phyloP scores from a whole-genome alignment of 495 filamentous ascomycete species.

The Neurospora sp. region DNA sequence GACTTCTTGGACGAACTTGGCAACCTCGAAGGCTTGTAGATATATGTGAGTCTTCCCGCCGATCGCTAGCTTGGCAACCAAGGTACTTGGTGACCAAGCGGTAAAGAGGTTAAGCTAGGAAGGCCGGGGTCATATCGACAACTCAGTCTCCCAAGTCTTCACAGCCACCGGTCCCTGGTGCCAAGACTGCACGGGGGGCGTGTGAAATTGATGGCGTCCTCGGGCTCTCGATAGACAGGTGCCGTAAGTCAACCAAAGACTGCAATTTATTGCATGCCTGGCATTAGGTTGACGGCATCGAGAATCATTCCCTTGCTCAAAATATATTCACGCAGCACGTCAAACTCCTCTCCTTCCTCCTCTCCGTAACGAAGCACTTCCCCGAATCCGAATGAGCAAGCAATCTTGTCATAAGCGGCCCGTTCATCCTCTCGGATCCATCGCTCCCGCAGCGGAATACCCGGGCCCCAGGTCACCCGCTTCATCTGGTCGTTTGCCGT shows the following conservation, averaged over 20 bases:
- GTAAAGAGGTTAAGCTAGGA: constrained; percentile 16
- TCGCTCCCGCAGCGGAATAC: constrained; percentile 69
- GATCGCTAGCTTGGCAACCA: constrained; percentile 11
- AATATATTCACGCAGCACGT: constrained; percentile 69
- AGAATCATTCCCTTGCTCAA: constrained; percentile 76
- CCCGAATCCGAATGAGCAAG: constrained; percentile 80
- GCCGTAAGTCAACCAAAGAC: not conserved
- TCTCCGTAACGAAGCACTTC: constrained; percentile 71
- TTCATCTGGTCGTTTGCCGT: constrained; percentile 93
- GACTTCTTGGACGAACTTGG: constrained; percentile 11
- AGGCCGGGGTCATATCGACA: constrained; percentile 6
- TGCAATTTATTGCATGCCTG: constrained; percentile 62
- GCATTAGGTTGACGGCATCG: constrained; percentile 79
- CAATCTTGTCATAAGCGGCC: constrained; percentile 77
- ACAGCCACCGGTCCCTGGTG: constrained; percentile 3
- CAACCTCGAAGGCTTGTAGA: constrained; percentile 14
- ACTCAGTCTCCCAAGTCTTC: constrained; percentile 10
- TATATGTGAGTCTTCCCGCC: constrained; percentile 14
- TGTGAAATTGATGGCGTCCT: constrained; percentile 15
- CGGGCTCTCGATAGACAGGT: not conserved
- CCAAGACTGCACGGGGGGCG: constrained; percentile 10
- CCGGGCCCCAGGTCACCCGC: constrained; percentile 75
- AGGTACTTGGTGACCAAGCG: constrained; percentile 1
- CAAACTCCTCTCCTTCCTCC: constrained; percentile 86
- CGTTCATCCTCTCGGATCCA: constrained; percentile 92